Conservation (phyloP, 805 yeast species). For the Kazachstania bromeliacearum region DNA sequence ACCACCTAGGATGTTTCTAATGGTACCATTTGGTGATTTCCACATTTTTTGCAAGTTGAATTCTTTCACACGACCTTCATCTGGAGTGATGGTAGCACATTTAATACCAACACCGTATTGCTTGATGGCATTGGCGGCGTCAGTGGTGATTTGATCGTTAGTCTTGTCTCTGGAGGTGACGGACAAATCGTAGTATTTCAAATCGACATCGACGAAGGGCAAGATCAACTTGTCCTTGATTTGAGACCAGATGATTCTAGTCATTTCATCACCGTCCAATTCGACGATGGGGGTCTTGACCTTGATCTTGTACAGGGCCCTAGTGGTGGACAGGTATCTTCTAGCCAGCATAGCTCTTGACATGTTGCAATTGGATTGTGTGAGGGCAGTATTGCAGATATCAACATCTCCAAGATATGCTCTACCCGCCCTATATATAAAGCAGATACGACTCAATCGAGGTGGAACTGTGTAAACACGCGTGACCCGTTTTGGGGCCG, state of each 20-base stretch:
- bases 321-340: slow-evolving; percentile 22
- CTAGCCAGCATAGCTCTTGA: slow-evolving; percentile 15
- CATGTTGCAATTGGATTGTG: too few relatives aligned
- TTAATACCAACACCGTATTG: slow-evolving; percentile 73
- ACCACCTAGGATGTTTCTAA: slow-evolving; percentile 72
- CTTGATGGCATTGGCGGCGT: slow-evolving; percentile 68
- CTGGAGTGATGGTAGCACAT: slow-evolving; percentile 83
- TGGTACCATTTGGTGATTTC: slow-evolving; percentile 80
- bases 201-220: slow-evolving; percentile 64
- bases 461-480: too few relatives aligned
- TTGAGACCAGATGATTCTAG: slow-evolving; percentile 71
- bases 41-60: slow-evolving; percentile 70
- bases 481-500: too few relatives aligned
- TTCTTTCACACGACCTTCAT: slow-evolving; percentile 70
- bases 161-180: slow-evolving; percentile 61
- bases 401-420: too few relatives aligned
- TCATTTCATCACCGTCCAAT: slow-evolving; percentile 81
- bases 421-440: too few relatives aligned
- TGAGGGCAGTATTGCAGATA: too few relatives aligned
- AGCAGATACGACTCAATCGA: too few relatives aligned
- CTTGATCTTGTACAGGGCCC: slow-evolving; percentile 44
- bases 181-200: slow-evolving; percentile 69
- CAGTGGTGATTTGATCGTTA: slow-evolving; percentile 63
- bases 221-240: slow-evolving; percentile 58
- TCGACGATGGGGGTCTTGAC: slow-evolving; percentile 71